These are phyloP conservation scores for Hypomontagnella submonticulosa DNA, from an alignment of 495 filamentous ascomycete genomes.

Conservation along the genomic window DNA sequence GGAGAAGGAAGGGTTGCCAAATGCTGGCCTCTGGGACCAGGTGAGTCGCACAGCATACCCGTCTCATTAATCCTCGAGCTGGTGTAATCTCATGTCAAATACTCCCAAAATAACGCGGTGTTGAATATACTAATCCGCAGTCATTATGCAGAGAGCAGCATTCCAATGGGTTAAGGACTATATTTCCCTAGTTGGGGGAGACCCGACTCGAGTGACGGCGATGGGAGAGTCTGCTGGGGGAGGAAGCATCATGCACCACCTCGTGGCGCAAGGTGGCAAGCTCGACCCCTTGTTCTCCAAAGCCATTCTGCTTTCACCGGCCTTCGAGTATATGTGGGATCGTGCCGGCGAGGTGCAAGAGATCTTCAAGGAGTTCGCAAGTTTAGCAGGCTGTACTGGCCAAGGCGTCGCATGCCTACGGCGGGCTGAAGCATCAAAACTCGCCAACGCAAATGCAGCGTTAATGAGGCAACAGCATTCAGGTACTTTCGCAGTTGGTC, in stretches of 20 bases:
- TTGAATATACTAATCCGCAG: too few species aligned
- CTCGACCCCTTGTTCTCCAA: constrained; percentile 60
- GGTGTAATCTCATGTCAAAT: too few species aligned
- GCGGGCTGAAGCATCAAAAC: constrained; percentile 45
- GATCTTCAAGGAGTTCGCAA: constrained; percentile 57
- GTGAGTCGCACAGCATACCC: too few species aligned
- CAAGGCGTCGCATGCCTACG: constrained; percentile 59
- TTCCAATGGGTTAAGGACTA: too few species aligned
- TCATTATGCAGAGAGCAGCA: too few species aligned
- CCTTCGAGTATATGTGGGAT: constrained; percentile 58
- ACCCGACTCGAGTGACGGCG: constrained; percentile 65
- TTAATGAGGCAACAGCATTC: constrained; percentile 49
- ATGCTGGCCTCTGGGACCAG: constrained; percentile 29
- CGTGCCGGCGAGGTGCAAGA: constrained; percentile 51
- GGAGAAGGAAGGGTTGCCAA: constrained; percentile 57
- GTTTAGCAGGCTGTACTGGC: constrained; percentile 58
- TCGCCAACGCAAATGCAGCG: constrained; percentile 55
- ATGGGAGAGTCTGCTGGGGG: constrained; percentile 77
- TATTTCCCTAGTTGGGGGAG: too few species aligned
- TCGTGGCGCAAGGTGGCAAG: constrained; percentile 66
- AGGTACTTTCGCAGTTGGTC: constrained; percentile 58
- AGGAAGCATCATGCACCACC: constrained; percentile 71
- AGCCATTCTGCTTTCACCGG: constrained; percentile 61
- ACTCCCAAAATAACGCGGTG: too few species aligned
- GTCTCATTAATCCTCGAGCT: too few species aligned